Percentiles rank a stretch among this genome's conserved stretches.
phyloP scores from a whole-genome alignment of 345 rosid genomes.

The Alliaria petiolata region DNA sequence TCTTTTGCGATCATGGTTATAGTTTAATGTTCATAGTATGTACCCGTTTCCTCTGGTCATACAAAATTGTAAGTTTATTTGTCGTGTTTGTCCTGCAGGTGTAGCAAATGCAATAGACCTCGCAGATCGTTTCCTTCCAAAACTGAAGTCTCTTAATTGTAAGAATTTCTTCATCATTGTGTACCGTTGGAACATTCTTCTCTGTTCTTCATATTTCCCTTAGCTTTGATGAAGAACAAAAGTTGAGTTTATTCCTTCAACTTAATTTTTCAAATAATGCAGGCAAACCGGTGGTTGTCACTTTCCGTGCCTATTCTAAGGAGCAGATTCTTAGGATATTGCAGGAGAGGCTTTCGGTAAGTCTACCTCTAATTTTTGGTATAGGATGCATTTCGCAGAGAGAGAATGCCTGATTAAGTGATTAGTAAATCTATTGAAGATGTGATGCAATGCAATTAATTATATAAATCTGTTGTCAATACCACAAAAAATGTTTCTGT shows the following conservation, averaged over 20 bases:
- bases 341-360: constrained; percentile 81
- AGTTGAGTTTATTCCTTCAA: not conserved
- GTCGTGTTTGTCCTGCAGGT: constrained; percentile 39
- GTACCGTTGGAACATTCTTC: not conserved
- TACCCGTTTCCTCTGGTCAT: constrained; percentile 40
- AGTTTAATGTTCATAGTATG: not conserved
- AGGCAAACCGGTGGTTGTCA: constrained; percentile 85
- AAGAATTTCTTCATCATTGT: constrained; percentile 28
- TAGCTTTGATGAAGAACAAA: not conserved
- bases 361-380: not conserved
- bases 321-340: constrained; percentile 74
- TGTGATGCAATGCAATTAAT: not conserved
- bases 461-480: not conserved
- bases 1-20: not conserved
- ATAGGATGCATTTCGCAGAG: not conserved
- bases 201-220: not conserved
- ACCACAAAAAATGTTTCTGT: not conserved
- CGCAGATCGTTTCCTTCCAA: constrained; percentile 90
- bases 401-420: not conserved
- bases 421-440: not conserved
- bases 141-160: constrained; percentile 76
- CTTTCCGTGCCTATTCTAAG: constrained; percentile 74
- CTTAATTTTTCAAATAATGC: constrained; percentile 1
- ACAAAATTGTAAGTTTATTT: not conserved
- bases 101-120: constrained; percentile 91